Evolutionary conservation across 2,329 filamentous ascomycete genomes (phyloP).

Genomic region (Verticillium longisporum): DNA sequence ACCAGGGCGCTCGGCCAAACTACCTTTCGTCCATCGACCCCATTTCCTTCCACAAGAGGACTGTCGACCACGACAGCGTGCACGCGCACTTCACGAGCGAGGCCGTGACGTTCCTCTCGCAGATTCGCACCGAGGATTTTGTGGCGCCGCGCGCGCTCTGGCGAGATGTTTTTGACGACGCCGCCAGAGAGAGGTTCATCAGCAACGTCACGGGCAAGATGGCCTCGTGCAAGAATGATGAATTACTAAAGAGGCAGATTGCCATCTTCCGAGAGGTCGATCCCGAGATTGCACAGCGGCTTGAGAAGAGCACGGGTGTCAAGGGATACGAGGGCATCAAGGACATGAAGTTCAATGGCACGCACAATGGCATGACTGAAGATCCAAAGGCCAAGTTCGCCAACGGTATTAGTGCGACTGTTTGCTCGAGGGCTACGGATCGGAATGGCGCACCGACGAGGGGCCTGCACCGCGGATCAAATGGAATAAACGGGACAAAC

Average conservation of each 20-base stretch:
- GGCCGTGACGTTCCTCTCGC: slow-evolving; percentile 28
- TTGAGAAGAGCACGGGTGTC: slow-evolving; percentile 57
- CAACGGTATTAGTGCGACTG: slow-evolving; percentile 34
- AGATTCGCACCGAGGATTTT: slow-evolving; percentile 30
- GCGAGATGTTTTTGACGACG: slow-evolving; percentile 55
- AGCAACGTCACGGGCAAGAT: slow-evolving; percentile 56
- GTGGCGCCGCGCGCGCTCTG: slow-evolving; percentile 48
- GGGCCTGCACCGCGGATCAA: background rate
- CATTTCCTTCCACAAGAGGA: slow-evolving; percentile 25
- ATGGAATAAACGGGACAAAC: background rate
- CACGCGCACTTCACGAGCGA: slow-evolving; percentile 30
- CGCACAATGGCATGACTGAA: slow-evolving; percentile 50
- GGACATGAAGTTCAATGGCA: slow-evolving; percentile 50
- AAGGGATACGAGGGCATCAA: slow-evolving; percentile 53
- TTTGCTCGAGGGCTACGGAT: background rate
- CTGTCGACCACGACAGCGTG: slow-evolving; percentile 26
- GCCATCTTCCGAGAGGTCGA: slow-evolving; percentile 58
- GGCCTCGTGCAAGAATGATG: slow-evolving; percentile 47
- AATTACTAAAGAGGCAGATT: slow-evolving; percentile 58
- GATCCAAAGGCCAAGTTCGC: slow-evolving; percentile 36
- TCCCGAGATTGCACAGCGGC: slow-evolving; percentile 45
- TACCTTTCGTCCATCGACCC: slow-evolving; percentile 18
- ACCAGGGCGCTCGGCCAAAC: slow-evolving; percentile 8
- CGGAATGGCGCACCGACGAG: slow-evolving; percentile 3
- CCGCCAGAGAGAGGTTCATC: slow-evolving; percentile 50